Base-by-base conservation (phyloP, 345 rosid species). In the Reutealis trisperma region DNA sequence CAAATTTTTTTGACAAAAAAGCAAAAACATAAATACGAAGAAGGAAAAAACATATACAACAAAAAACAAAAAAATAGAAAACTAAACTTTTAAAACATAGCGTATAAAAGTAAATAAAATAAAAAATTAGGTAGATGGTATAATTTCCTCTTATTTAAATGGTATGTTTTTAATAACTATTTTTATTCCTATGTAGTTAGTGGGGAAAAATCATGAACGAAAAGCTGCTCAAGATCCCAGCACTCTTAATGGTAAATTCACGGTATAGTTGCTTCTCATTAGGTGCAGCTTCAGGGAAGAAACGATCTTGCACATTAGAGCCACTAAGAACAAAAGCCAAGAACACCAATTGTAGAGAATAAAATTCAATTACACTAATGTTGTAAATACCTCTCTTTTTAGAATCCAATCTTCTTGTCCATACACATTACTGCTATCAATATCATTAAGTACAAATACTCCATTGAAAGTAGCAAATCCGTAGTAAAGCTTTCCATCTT, bases 141-240 rank as follows among this genome's bases (percentile, higher is more conserved):
- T n/a, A n/a, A n/a, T n/a, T n/a, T n/a, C n/a, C n/a, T n/a, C n/a
- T n/a, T n/a, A n/a, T n/a, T n/a, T n/a, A n/a, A n/a, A n/a, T n/a
- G n/a, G n/a, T n/a, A n/a, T n/a, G n/a, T n/a, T n/a, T n/a, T n/a
- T n/a, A n/a, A n/a, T n/a, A n/a, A n/a, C n/a, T n/a, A n/a, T n/a
- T n/a, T n/a, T n/a, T n/a, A n/a, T 27, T 27, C 30, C 30, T 27
- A 1, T 27, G 30, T 27, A 1, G 30, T 1, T 27, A 27, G 30
- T 27, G 30, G 91, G 0, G 92, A 92, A 90, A 90, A 25, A 90
- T 37, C 49, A 74, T 77, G 82, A 91, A 84, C 74, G 89, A 49
- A 37, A 82, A 69, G 77, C 84, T 86, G 0, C 83, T 81, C 11
- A 87, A 16, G 18, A 79, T 14, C 30, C 83, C 89, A 24, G 30